These are phyloP conservation scores for Rhizoclosmatium globosum DNA, from an alignment of 192 early-diverging fungal species.

Conservation along the genomic window DNA sequence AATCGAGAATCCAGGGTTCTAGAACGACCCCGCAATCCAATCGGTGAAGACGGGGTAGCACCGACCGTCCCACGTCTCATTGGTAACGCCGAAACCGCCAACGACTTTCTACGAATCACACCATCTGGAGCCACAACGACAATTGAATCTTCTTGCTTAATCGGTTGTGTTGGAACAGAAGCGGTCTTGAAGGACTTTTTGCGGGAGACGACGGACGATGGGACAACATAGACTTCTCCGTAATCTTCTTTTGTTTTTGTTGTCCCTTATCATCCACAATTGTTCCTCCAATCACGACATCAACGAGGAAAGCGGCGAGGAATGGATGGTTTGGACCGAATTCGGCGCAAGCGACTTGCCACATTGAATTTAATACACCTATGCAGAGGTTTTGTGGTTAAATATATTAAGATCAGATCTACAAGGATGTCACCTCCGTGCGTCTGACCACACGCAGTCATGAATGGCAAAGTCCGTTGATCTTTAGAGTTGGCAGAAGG, in stretches of 20 bases:
- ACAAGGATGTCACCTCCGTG: too few relatives aligned
- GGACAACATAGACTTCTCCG: background rate
- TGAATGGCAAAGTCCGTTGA: conserved; percentile 23
- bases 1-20: conserved; percentile 1
- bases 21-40: background rate
- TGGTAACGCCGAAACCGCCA: background rate
- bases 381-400: too few relatives aligned
- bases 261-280: conserved; percentile 1
- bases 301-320: conserved; percentile 31
- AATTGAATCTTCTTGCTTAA: conserved; percentile 10
- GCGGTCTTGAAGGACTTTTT: background rate
- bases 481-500: background rate
- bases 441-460: conserved; percentile 19
- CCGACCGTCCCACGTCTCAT: background rate
- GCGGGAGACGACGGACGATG: background rate
- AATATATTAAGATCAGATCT: too few relatives aligned
- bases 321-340: conserved; percentile 35
- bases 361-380: conserved; percentile 19
- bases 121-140: conserved; percentile 24
- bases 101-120: conserved; percentile 31
- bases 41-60: background rate
- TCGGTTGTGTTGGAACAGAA: background rate
- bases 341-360: conserved; percentile 37
- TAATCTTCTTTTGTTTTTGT: background rate
- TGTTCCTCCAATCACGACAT: conserved; percentile 38